A percentile compares a stretch with the other conserved stretches of the same genome.
phyloP scores from a whole-genome alignment of 768 basidiomycete genomes.

The Lanmaoa pseudosensibilis region DNA sequence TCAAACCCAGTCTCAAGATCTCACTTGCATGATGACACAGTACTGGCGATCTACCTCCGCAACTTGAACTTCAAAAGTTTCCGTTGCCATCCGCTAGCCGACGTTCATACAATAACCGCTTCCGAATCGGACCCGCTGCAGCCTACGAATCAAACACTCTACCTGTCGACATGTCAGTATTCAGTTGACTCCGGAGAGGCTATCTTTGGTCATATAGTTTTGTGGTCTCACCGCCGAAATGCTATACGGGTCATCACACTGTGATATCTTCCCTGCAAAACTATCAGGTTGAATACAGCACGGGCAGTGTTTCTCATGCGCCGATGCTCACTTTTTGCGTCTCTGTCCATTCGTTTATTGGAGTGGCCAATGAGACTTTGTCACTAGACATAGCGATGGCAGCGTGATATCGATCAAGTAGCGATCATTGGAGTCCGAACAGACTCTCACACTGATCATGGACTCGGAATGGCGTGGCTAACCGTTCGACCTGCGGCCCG shows the following conservation, averaged over 20 bases:
- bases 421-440: no score
- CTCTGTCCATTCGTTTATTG: neutral
- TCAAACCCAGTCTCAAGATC: neutral
- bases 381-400: no score
- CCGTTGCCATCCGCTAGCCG: neutral
- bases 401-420: no score
- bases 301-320: no score
- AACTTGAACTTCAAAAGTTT: neutral
- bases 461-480: no score
- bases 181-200: no score
- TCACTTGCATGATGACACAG: neutral
- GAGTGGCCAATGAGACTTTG: neutral
- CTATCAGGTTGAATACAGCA: no score
- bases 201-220: no score
- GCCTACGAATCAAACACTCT: neutral
- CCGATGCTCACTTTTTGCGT: neutral
- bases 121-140: slow-evolving; percentile 16
- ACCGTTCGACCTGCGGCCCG: neutral
- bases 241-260: neutral
- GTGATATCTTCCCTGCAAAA: neutral
- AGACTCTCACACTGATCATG: no score
- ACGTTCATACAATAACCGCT: neutral
- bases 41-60: slow-evolving; percentile 22
- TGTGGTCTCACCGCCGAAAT: neutral
- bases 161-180: neutral